phyloP scores from a whole-genome alignment of 1,139 yeast genomes.

The Hanseniaspora gamundiae region DNA sequence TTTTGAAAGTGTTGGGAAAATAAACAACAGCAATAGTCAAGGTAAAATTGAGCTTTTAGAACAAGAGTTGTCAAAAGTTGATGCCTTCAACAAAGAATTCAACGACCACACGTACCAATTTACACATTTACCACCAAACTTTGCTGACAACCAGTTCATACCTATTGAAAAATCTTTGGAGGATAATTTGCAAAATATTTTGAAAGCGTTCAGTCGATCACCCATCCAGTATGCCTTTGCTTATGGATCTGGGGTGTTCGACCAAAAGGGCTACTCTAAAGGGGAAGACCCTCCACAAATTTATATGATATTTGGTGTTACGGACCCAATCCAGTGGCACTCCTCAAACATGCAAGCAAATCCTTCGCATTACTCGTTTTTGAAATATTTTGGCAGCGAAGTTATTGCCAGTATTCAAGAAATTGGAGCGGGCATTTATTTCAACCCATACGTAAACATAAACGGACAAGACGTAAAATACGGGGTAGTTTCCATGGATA shows the following conservation, averaged over 20 bases:
- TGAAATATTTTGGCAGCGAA: constrained; percentile 49
- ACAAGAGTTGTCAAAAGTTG: constrained; percentile 24
- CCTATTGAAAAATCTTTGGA: constrained; percentile 34
- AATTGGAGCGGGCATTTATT: constrained; percentile 85
- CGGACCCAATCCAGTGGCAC: constrained; percentile 67
- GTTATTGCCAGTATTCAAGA: constrained; percentile 49
- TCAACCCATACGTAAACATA: constrained; percentile 75
- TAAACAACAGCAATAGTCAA: background rate
- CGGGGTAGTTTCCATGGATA: constrained; percentile 64
- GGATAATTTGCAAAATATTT: constrained; percentile 36
- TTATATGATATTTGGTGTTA: constrained; percentile 79
- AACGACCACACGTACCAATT: constrained; percentile 31
- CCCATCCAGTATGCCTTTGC: constrained; percentile 75
- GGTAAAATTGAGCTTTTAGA: constrained; percentile 14
- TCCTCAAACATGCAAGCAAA: constrained; percentile 49
- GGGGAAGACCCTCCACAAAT: constrained; percentile 48
- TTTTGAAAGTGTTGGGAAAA: too few species aligned
- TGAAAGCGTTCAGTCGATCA: constrained; percentile 45
- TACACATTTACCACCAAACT: constrained; percentile 39
- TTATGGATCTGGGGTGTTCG: constrained; percentile 90
- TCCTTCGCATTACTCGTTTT: constrained; percentile 64
- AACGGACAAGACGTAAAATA: constrained; percentile 61
- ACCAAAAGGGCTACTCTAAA: constrained; percentile 47
- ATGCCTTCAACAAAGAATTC: constrained; percentile 27
- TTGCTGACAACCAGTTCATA: constrained; percentile 48